Evolutionary conservation across 305 asterid genomes (phyloP).

Genomic region (Fraxinus xanthoxyloides): DNA sequence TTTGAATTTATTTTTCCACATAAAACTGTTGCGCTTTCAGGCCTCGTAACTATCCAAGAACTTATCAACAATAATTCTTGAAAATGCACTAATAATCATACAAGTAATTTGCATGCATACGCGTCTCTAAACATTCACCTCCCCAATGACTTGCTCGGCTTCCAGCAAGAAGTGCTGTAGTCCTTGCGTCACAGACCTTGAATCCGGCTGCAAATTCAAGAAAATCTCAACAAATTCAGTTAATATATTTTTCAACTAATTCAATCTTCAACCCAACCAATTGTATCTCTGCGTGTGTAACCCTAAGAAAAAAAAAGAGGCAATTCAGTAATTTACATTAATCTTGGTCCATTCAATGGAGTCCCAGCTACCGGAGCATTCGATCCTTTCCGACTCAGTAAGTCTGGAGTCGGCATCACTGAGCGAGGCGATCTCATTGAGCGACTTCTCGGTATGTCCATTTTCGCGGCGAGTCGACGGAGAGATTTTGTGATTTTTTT

Average conservation of each 20-base stretch:
- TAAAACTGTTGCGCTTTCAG: not conserved
- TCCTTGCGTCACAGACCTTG: conserved; percentile 63
- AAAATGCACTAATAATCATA: not conserved
- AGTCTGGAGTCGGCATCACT: conserved; percentile 54
- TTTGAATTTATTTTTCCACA: not conserved
- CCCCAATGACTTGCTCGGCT: conserved; percentile 64
- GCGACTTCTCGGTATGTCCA: conserved; percentile 61
- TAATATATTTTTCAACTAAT: not conserved
- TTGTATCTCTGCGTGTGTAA: not conserved
- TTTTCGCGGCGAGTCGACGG: conserved; percentile 29
- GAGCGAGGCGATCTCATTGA: conserved; percentile 60
- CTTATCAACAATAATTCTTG: not conserved
- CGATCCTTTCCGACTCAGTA: conserved; percentile 67
- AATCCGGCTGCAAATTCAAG: conserved; percentile 50
- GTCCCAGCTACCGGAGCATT: conserved; percentile 87
- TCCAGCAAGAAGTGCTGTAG: conserved; percentile 62
- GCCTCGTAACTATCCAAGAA: not conserved
- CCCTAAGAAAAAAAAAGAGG: not conserved
- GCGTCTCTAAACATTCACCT: conserved; percentile 38
- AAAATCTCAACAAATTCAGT: not conserved
- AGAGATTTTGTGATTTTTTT: not conserved
- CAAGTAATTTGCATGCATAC: not conserved
- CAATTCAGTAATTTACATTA: conserved; percentile 46
- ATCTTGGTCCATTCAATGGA: conserved; percentile 96
- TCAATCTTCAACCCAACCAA: not conserved